Percentiles rank a stretch among this genome's conserved stretches.
These are phyloP conservation scores for Entomophthora muscae DNA, from an alignment of 371 early-diverging fungal genomes.

Conservation along the genomic window DNA sequence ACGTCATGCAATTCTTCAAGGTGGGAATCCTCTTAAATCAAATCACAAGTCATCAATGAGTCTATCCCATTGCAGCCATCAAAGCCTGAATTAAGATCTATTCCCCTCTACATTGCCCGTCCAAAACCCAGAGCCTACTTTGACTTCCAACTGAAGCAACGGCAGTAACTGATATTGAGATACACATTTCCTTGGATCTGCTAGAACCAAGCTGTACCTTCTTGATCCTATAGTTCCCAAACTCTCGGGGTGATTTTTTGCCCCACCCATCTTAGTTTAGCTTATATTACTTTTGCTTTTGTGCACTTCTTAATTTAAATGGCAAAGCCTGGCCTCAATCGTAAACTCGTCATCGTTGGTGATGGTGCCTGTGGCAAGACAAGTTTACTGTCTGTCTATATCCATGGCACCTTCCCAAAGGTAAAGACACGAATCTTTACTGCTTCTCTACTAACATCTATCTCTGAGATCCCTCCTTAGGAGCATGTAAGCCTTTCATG, in stretches of 20 bases:
- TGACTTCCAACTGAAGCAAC: not conserved
- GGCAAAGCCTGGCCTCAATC: constrained; percentile 17
- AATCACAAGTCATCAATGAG: too few relatives aligned
- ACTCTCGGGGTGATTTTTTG: not conserved
- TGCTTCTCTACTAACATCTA: not conserved
- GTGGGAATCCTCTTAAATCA: too few relatives aligned
- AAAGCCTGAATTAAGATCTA: too few relatives aligned
- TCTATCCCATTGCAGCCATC: too few relatives aligned
- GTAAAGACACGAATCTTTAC: constrained; percentile 12
- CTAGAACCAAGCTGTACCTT: not conserved
- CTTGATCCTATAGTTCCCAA: not conserved
- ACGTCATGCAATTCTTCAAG: too few relatives aligned
- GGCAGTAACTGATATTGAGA: not conserved
- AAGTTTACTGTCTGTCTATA: constrained; percentile 32
- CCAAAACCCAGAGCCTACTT: not conserved
- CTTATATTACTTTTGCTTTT: not conserved
- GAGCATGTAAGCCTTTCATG: constrained; percentile 4
- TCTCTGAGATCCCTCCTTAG: not conserved
- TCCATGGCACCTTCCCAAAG: constrained; percentile 35
- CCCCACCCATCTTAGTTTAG: not conserved
- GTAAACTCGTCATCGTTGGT: constrained; percentile 42
- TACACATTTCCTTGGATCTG: not conserved
- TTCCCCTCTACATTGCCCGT: too few relatives aligned
- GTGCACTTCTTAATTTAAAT: not conserved
- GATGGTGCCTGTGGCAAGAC: constrained; percentile 53